Base-by-base conservation (phyloP, 805 yeast genomes). In the Suhomyces sp. region DNA sequence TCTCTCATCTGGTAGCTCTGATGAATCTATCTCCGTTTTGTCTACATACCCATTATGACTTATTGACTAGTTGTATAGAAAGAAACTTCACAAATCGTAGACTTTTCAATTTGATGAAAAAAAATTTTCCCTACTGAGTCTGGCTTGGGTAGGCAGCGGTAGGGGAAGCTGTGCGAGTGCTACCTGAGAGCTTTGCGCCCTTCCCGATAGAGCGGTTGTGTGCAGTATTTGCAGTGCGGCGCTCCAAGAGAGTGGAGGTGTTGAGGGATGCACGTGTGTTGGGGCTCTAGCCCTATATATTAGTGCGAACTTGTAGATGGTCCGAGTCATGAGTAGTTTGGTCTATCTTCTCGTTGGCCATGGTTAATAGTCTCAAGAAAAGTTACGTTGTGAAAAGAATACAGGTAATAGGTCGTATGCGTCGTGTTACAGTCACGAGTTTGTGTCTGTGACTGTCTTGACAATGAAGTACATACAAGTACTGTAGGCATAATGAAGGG, bases 1-100 rank as follows among this genome's bases (percentile, higher is more conserved):
- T 19, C 19, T 6, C 6, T 17, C 33, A 43, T 31, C 25, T 39
- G 21, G 19, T 29, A 40, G 27, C 40, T 20, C 19, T 27, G 37
- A 25, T 27, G n/a, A 5, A 12, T 29, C 17, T 19, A 9, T 13
- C 17, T 40, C 41, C 25, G 9, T 27, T 25, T 21, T 40, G 24
- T 44, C 43, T 24, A 57, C 64, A 60, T 61, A 61, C 65, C 65
- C 65, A 61, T 61, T 58, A 52, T 61, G 63, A 53, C 61, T 61
- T 53, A 49, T 55, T 56, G 50, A 48, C 43, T 53, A 48, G 40
- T 40, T 53, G 46, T 21, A 45, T 29, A 43, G 47, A 31, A 41
- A 50, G 54, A 31, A 48, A 40, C 19, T 25, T 50, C 48, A 19
- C 25, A 41, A 31, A 22, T 46, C 45, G 48, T 29, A 24, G 24